phyloP scores from a whole-genome alignment of 371 early-diverging fungal genomes.

The Syncephalastrum monosporum region DNA sequence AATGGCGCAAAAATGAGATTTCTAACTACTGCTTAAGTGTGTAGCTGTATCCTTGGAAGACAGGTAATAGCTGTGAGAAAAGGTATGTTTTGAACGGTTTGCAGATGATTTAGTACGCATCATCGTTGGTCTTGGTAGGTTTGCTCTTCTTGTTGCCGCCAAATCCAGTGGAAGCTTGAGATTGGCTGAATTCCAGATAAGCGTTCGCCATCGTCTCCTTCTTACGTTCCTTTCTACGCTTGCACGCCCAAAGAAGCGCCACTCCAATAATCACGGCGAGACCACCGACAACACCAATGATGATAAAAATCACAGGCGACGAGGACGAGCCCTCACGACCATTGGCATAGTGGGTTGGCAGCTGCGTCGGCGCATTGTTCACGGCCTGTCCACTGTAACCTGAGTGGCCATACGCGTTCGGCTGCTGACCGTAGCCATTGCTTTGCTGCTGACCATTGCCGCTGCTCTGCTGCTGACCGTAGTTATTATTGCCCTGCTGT shows the following conservation, averaged over 20 bases:
- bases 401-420: constrained; percentile 4
- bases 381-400: not conserved
- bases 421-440: not conserved
- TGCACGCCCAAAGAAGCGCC: constrained; percentile 19
- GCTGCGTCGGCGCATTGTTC: not conserved
- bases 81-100: too few relatives aligned
- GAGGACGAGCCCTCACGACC: constrained; percentile 5
- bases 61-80: too few relatives aligned
- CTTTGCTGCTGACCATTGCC: constrained; percentile 4
- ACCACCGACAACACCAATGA: constrained; percentile 18
- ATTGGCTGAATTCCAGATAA: constrained; percentile 29
- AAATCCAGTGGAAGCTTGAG: constrained; percentile 16
- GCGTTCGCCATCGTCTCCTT: constrained; percentile 38
- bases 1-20: too few relatives aligned
- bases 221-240: constrained; percentile 24
- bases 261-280: constrained; percentile 18
- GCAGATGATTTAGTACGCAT: not conserved
- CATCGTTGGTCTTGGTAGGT: constrained; percentile 9
- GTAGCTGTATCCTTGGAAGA: too few relatives aligned
- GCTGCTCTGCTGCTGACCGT: not conserved
- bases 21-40: too few relatives aligned
- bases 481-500: too few relatives aligned
- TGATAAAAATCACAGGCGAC: constrained; percentile 15
- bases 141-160: constrained; percentile 14
- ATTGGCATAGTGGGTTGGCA: not conserved